phyloP scores from a whole-genome alignment of 305 asterid species.

The Coffea humblotiana region DNA sequence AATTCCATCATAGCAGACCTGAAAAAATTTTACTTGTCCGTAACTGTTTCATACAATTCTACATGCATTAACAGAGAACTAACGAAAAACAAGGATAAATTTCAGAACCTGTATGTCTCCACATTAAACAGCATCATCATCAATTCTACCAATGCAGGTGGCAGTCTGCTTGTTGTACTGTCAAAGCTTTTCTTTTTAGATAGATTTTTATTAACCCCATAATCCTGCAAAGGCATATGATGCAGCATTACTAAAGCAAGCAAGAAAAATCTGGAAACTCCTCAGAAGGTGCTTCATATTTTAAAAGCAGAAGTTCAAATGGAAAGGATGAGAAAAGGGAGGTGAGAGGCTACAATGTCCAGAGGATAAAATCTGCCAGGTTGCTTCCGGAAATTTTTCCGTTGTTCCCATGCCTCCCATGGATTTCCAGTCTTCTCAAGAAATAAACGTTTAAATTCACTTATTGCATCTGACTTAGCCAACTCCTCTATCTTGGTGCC shows the following conservation, averaged over 20 bases:
- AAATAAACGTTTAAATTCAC: conserved; percentile 78
- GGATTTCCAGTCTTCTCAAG: conserved; percentile 92
- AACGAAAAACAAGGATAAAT: conserved; percentile 13
- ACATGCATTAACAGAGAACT: conserved; percentile 19
- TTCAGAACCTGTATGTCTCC: conserved; percentile 81
- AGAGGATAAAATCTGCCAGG: conserved; percentile 91
- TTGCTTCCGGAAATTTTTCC: conserved; percentile 69
- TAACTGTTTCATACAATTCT: conserved; percentile 20
- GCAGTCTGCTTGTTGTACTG: conserved; percentile 62
- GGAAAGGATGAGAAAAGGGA: not conserved
- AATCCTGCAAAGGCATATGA: conserved; percentile 58
- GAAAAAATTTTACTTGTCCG: conserved; percentile 28
- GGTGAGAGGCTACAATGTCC: conserved; percentile 61
- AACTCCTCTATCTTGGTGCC: conserved; percentile 67
- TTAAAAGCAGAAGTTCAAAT: conserved; percentile 9
- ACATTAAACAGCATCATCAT: conserved; percentile 95
- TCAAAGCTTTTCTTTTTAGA: conserved; percentile 58
- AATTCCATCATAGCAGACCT: conserved; percentile 99
- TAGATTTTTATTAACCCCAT: conserved; percentile 63
- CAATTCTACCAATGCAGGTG: conserved; percentile 69
- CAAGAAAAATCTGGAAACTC: conserved; percentile 17
- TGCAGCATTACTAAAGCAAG: conserved; percentile 12
- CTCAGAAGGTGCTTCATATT: conserved; percentile 6
- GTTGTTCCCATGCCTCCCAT: conserved; percentile 84
- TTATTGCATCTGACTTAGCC: conserved; percentile 66